These are phyloP conservation scores for Cercophora scortea DNA, from an alignment of 495 filamentous ascomycete genomes.

Conservation along the genomic window DNA sequence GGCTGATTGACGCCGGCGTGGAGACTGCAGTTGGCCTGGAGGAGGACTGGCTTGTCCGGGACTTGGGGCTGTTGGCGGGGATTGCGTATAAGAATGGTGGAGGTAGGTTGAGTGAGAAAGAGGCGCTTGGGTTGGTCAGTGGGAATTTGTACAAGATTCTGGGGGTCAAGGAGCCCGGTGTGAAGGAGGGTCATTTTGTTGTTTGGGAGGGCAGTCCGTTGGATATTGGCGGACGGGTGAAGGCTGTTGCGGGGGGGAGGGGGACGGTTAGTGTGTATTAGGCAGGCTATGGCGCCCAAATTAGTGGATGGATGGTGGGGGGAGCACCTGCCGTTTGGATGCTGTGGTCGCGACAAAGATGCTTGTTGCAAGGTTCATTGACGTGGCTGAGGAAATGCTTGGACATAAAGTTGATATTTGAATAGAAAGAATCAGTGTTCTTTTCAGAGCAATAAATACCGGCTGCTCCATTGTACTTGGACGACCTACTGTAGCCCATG, in stretches of 20 bases:
- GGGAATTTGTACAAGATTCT: slow-evolving; percentile 42
- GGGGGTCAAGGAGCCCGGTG: slow-evolving; percentile 23
- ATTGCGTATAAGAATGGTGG: slow-evolving; percentile 42
- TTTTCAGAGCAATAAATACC: too few species aligned
- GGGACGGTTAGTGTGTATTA: slow-evolving; percentile 24
- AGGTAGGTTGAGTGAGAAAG: slow-evolving; percentile 37
- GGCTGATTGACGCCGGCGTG: slow-evolving; percentile 38
- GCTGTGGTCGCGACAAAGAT: too few species aligned
- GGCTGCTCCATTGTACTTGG: too few species aligned
- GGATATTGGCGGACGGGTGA: slow-evolving; percentile 32
- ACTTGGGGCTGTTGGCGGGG: slow-evolving; percentile 40
- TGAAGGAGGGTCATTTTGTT: slow-evolving; percentile 28
- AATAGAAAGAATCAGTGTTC: too few species aligned
- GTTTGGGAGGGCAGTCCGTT: slow-evolving; percentile 40
- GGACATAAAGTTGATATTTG: too few species aligned
- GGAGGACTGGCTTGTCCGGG: slow-evolving; percentile 43
- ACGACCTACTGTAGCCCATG: too few species aligned
- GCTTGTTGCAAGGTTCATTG: too few species aligned
- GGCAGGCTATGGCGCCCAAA: too few species aligned
- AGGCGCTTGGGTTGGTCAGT: slow-evolving; percentile 30
- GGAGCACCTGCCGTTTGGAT: too few species aligned
- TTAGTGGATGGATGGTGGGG: too few species aligned
- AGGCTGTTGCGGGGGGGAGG: slow-evolving; percentile 29
- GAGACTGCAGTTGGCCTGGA: slow-evolving; percentile 34
- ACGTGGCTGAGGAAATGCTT: too few species aligned